Evolutionary conservation across 1,139 yeast species (phyloP), one percentile per base, ranked within the genome.

Genomic region (Geotrichum citri-aurantii): DNA sequence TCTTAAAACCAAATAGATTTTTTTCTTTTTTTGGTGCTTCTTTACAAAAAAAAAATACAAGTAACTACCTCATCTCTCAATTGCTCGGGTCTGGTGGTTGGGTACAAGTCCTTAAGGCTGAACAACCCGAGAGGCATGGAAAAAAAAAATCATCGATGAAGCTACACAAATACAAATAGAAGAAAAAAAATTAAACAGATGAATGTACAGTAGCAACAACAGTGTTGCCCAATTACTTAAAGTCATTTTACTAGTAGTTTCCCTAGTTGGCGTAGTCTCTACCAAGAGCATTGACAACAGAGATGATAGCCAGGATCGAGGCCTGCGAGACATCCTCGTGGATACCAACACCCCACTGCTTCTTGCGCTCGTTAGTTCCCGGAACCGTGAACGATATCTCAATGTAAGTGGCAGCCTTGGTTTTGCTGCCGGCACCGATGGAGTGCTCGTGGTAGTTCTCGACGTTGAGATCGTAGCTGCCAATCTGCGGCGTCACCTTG

Each of bases 301-400:
- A 84, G 50, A 91, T 74, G 60, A 92, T 80, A 19, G 97, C 88
- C 67, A 84, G 81, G 75, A 89, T 83, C 17, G 96, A 86, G 51
- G 98, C 96, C 69, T 86, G 90, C 37, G 95, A 86, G 49, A 91
- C 97, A 79, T 93, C 98, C 72, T 87, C 90, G 71, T 91, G 85
- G 61, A 92, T 85, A 69, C 97, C 98, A 59, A 90, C 91, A 75
- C 99, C 98, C 97, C 98, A 92, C 70, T 83, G 81, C 60, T 76
- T 71, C 63, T 79, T 79, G 56, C 79, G 79, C 40, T 58, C 55
- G 12, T 59, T 59, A 53, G 67, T 64, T 56, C 75, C 71, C 4
- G 56, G 52, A 4, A 48, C 50, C 31, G 50, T 48, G 69, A 81
- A 80, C 52, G 79, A 75, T 52, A 85, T 77, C 71, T 86, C 90